Evolutionary conservation across 1,284 basidiomycete genomes (phyloP).

Genomic region (Omphalotus olearius): DNA sequence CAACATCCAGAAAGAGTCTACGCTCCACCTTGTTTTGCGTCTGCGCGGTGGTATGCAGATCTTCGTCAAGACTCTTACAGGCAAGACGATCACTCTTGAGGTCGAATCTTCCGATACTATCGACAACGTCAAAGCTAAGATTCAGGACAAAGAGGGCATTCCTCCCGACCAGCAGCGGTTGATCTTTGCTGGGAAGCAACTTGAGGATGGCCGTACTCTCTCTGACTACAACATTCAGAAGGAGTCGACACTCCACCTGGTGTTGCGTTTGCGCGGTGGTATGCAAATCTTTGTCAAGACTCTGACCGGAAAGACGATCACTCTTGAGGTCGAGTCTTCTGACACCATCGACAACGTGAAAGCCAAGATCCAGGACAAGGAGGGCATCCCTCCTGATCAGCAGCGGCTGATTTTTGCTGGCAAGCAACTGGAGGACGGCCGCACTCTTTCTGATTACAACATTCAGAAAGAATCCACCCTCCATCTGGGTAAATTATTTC

Average conservation of each 20-base stretch:
- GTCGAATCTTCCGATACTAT: slow-evolving; percentile 57
- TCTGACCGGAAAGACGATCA: slow-evolving; percentile 39
- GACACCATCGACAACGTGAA: slow-evolving; percentile 37
- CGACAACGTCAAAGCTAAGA: slow-evolving; percentile 51
- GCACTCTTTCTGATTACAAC: slow-evolving; percentile 63
- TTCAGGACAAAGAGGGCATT: slow-evolving; percentile 56
- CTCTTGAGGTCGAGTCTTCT: slow-evolving; percentile 36
- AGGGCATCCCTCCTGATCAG: slow-evolving; percentile 57
- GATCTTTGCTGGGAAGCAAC: slow-evolving; percentile 75
- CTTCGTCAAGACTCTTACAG: slow-evolving; percentile 53
- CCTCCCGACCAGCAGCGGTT: slow-evolving; percentile 72
- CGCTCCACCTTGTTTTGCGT: slow-evolving; percentile 35
- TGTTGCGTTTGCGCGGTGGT: slow-evolving; percentile 53
- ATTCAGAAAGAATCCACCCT: slow-evolving; percentile 73
- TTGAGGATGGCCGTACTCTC: slow-evolving; percentile 66
- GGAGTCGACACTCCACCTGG: slow-evolving; percentile 54
- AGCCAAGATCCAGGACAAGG: slow-evolving; percentile 36
- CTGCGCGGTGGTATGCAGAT: slow-evolving; percentile 36
- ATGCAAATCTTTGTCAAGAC: slow-evolving; percentile 81
- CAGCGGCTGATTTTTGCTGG: slow-evolving; percentile 65
- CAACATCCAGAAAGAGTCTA: slow-evolving; percentile 28
- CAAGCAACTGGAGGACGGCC: slow-evolving; percentile 64
- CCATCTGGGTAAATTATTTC: slow-evolving; percentile 39
- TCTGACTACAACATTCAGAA: slow-evolving; percentile 62
- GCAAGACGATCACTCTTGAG: slow-evolving; percentile 60